Evolutionary conservation across 495 filamentous ascomycete genomes (phyloP), one percentile per base, ranked within the genome.

Genomic region (Alectoria sarmentosa): DNA sequence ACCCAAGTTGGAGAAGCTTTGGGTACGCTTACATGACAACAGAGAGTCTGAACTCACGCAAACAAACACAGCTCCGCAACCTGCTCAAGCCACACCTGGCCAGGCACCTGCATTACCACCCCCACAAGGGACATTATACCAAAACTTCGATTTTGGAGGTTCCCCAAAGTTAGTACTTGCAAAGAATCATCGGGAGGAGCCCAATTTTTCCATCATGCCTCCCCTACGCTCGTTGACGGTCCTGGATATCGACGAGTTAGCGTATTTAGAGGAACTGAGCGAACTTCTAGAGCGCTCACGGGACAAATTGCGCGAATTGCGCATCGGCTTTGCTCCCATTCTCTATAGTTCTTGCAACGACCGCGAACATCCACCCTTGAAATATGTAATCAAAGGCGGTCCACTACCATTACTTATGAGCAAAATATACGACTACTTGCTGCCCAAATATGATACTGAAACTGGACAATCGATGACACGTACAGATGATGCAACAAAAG

Each of bases 1-100:
- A 34, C 85, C 87, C 69, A 87, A 88, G 13, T 75, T 96, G 63
- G 87, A 90, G 62, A 84, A 85, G 48, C 80, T 98, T 34, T 95
- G 91, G 88, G 83, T 98, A 37, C 84, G 92, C 54, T 95, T 91
- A 86, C 92, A 96, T 72, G 89, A 96, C 70, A 96, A 92, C 70
- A 34, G 63, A 37, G 54, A 61, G 32, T 52, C 69, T 32, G 69
- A 58, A 17, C 55, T 71, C 26, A 58, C 72, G 15, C 41, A 42
- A 32, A 67, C 37, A 21, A 39, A 30, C 9, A 23, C 66, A 70
- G 32, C 65, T 72, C 32, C 44, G 13, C 69, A 71, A 34, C 72
- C 63, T 63, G 73, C 48, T 48, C 75, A 65, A 41, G 66, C 58
- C 11, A 44, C 54, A 48, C 37, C 60, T 48, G 49, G 58, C 41